Percentiles rank a stretch among this genome's conserved stretches.
phyloP scores from a whole-genome alignment of 1,284 basidiomycete genomes.

The Pyrrhoderma lamaoense region DNA sequence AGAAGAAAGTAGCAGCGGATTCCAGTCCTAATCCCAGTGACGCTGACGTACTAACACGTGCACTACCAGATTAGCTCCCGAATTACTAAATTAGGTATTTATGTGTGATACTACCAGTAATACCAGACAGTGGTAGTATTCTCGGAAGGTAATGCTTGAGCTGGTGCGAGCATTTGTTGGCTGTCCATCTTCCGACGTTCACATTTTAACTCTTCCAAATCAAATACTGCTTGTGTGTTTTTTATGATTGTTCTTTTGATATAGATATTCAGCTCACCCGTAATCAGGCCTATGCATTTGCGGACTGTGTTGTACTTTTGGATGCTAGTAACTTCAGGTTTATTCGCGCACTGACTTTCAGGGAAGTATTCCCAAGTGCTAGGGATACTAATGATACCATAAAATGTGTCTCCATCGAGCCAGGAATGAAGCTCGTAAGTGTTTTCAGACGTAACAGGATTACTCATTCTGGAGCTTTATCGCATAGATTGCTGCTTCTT shows the following conservation, averaged over 20 bases:
- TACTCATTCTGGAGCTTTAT: not conserved
- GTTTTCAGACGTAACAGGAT: slow-evolving; percentile 2
- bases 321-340: slow-evolving; percentile 56
- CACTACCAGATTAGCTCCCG: not conserved
- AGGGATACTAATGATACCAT: slow-evolving; percentile 39
- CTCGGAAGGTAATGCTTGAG: slow-evolving; percentile 42
- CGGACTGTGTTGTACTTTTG: slow-evolving; percentile 59
- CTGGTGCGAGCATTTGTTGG: slow-evolving; percentile 51
- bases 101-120: too few species aligned
- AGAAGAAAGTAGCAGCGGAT: too few species aligned
- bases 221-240: slow-evolving; percentile 48
- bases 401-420: slow-evolving; percentile 60
- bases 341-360: slow-evolving; percentile 62
- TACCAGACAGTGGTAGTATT: too few species aligned
- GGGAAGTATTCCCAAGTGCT: slow-evolving; percentile 64
- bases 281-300: slow-evolving; percentile 59
- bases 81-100: too few species aligned
- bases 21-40: not conserved
- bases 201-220: slow-evolving; percentile 47
- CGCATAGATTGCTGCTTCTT: slow-evolving; percentile 65
- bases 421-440: slow-evolving; percentile 70
- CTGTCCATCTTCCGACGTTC: slow-evolving; percentile 47
- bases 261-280: not conserved
- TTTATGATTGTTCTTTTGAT: not conserved
- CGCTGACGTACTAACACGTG: slow-evolving; percentile 8